Evolutionary conservation across 1,284 basidiomycete genomes (phyloP).

Genomic region (Moesziomyces aphidis): DNA sequence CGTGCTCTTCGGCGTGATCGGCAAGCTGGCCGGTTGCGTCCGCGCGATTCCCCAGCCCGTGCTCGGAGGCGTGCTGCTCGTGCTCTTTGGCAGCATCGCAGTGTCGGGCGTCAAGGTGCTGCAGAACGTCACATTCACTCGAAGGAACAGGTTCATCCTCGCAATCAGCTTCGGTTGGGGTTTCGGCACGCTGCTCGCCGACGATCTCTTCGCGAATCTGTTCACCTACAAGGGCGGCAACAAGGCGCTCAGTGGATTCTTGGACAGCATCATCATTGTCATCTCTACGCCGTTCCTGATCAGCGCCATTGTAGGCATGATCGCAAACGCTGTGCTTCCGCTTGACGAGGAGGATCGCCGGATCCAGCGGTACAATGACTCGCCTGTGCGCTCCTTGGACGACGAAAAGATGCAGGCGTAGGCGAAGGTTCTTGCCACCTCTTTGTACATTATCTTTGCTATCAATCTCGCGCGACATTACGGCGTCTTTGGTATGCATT

Average conservation of each 20-base stretch:
- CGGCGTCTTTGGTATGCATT: not conserved
- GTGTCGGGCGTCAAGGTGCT: slow-evolving; percentile 80
- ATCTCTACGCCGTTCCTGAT: slow-evolving; percentile 74
- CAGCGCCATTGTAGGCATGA: slow-evolving; percentile 72
- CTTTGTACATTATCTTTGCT: slow-evolving; percentile 2
- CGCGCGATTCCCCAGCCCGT: slow-evolving; percentile 78
- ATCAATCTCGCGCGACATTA: not conserved
- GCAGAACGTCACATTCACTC: slow-evolving; percentile 75
- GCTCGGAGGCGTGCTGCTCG: slow-evolving; percentile 74
- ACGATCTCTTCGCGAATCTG: slow-evolving; percentile 68
- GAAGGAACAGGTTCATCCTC: slow-evolving; percentile 79
- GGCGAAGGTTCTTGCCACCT: not conserved
- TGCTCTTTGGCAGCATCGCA: slow-evolving; percentile 69
- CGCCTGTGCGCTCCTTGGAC: not conserved
- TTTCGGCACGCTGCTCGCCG: slow-evolving; percentile 74
- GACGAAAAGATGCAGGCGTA: slow-evolving; percentile 35
- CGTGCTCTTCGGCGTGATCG: slow-evolving; percentile 72
- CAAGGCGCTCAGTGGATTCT: slow-evolving; percentile 77
- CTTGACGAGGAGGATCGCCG: slow-evolving; percentile 54
- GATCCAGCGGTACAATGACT: slow-evolving; percentile 7
- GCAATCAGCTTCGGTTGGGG: slow-evolving; percentile 76
- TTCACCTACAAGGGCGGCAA: slow-evolving; percentile 69
- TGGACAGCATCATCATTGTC: slow-evolving; percentile 82
- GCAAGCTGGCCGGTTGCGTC: slow-evolving; percentile 78
- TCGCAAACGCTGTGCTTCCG: slow-evolving; percentile 55